Evolutionary conservation across 192 early-diverging fungal species (phyloP), one percentile per base, ranked within the genome.

Genomic region (Spizellomyces sp.): DNA sequence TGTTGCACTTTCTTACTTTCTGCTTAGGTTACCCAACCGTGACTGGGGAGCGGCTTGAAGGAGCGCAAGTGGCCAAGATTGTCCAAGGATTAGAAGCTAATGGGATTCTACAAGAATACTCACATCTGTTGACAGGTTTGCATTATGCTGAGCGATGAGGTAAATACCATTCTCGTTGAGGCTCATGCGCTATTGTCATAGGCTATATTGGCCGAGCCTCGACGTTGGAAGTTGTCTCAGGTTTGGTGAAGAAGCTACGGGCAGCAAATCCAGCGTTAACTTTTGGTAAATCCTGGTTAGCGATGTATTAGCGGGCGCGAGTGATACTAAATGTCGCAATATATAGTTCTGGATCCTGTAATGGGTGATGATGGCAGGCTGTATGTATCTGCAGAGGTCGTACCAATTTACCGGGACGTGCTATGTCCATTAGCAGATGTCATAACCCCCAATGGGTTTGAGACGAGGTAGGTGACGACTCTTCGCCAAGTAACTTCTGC

Each of bases 371-470:
- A 94, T 67, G 90, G 89, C 15, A 75, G 84, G 10, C 73, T 98
- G 7, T 98, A 98, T 66, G 93, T 95, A 56, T 84, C 91, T 0
- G 59, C 77, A 47, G 93, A 94, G 54, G 86, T 93, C 9, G 83
- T 98, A 5, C 85, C 84, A 0, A 55, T 70, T n/a, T 98, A 98
- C 79, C 86, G 88, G 45, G 78, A 91, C 19, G 79, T 84, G 12
- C 77, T 93, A 57, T 81, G 89, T 65, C 82, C 86, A 8, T 70
- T 90, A 41, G 91, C 94, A 21, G 80, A 91, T 45, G 73, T 95
- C 9, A 77, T 94, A n/a, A 94, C 93, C 15, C 96, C 96, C 0
- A 98, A 98, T 77, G 91, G 89, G 74, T 95, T 93, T 46, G 96
- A 98, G 78, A 90, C 92, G 22, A 91, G 93, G 87, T 89, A 58